These are phyloP conservation scores for Coniochaeta sp. DNA, from an alignment of 2,329 filamentous ascomycete genomes.

Conservation along the genomic window DNA sequence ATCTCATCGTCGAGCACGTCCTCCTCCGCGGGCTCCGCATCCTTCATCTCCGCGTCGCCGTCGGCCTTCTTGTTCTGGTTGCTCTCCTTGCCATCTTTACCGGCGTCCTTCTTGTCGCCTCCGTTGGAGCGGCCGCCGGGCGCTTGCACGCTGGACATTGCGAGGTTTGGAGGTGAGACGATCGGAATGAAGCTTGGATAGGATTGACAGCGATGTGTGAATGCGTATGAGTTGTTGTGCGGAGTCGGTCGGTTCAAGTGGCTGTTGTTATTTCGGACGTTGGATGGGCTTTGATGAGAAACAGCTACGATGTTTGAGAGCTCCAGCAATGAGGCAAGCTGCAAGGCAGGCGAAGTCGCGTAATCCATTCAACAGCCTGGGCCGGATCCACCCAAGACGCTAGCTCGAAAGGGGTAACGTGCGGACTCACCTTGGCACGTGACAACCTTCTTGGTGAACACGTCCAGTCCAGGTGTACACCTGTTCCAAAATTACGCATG, in stretches of 20 bases:
- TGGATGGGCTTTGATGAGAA: not conserved
- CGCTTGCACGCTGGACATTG: slow-evolving; percentile 88
- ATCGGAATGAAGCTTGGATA: not conserved
- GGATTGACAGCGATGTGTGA: not conserved
- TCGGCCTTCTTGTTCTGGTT: slow-evolving; percentile 49
- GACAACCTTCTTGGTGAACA: not conserved
- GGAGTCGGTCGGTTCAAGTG: not conserved
- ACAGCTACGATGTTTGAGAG: slow-evolving; percentile 1
- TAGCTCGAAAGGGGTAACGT: not conserved
- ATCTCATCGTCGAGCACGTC: slow-evolving; percentile 91
- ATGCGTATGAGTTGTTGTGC: not conserved
- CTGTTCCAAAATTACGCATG: no score
- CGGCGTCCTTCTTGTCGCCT: slow-evolving; percentile 49
- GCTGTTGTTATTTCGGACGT: not conserved
- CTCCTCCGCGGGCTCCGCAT: slow-evolving; percentile 67
- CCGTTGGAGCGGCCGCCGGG: slow-evolving; percentile 82
- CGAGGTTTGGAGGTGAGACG: not conserved
- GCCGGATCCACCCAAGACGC: not conserved
- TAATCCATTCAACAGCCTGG: slow-evolving; percentile 6
- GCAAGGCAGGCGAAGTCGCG: slow-evolving; percentile 11
- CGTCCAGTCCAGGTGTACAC: no score
- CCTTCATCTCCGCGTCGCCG: slow-evolving; percentile 86
- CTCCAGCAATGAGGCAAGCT: slow-evolving; percentile 3
- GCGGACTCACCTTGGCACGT: not conserved
- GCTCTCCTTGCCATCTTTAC: slow-evolving; percentile 51